These are phyloP conservation scores for Orbilia blumenaviensis DNA, from an alignment of 2,329 filamentous ascomycete genomes.

Conservation along the genomic window DNA sequence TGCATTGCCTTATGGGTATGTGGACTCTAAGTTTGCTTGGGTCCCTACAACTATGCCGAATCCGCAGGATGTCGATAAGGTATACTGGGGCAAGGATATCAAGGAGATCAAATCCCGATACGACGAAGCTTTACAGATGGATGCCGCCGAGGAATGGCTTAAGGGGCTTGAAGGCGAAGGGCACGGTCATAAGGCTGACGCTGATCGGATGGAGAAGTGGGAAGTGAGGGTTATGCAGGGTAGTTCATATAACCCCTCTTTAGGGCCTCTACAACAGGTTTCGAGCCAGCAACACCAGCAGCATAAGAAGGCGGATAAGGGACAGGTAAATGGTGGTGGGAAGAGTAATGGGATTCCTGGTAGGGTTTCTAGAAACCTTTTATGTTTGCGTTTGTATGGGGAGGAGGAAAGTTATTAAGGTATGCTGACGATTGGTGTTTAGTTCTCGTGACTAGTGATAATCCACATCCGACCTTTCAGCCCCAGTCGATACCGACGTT, in stretches of 20 bases:
- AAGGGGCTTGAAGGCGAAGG: constrained; percentile 76
- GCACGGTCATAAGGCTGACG: constrained; percentile 69
- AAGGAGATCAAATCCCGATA: constrained; percentile 72
- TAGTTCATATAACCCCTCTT: constrained; percentile 45
- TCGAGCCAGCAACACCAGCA: constrained; percentile 23
- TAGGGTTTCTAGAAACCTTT: not conserved
- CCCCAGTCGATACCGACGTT: constrained; percentile 50
- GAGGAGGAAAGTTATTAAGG: too few relatives aligned
- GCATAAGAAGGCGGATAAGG: constrained; percentile 37
- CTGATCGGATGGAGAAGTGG: constrained; percentile 79
- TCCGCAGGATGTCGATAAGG: constrained; percentile 70
- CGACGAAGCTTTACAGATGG: constrained; percentile 71
- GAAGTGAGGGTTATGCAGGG: constrained; percentile 61
- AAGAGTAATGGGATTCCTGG: constrained; percentile 49
- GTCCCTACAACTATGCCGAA: constrained; percentile 60
- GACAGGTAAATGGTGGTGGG: not conserved
- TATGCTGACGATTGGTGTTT: not conserved
- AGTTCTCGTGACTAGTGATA: constrained; percentile 44
- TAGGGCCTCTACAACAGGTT: not conserved
- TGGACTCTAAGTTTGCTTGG: constrained; percentile 56
- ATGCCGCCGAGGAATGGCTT: constrained; percentile 78
- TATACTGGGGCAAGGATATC: constrained; percentile 72
- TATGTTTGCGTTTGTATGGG: not conserved
- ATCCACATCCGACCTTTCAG: constrained; percentile 18
- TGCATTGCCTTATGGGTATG: constrained; percentile 74